Evolutionary conservation across 345 rosid species (phyloP).

Genomic region (Boechera stricta): DNA sequence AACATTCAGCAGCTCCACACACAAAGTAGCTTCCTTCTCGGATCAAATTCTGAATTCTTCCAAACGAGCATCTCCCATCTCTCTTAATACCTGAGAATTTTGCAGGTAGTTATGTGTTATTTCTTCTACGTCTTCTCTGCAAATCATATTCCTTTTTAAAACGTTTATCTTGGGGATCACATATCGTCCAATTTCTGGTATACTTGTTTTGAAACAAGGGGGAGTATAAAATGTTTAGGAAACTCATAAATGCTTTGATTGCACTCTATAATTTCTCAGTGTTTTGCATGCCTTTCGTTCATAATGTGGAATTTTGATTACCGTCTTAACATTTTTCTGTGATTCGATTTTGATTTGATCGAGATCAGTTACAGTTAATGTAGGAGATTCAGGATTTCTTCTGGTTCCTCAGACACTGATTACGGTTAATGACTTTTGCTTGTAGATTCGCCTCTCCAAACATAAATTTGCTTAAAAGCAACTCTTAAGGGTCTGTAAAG

Average conservation of each 20-base stretch:
- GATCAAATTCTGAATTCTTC: slow-evolving; percentile 31
- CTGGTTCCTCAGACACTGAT: not conserved
- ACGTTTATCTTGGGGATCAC: not conserved
- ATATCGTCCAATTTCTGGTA: not conserved
- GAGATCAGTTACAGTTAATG: not conserved
- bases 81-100: slow-evolving; percentile 25
- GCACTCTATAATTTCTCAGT: not conserved
- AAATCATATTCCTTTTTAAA: not conserved
- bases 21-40: slow-evolving; percentile 41
- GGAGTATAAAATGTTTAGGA: not conserved
- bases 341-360: not conserved
- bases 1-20: slow-evolving; percentile 36
- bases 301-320: slow-evolving; percentile 12
- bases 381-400: not conserved
- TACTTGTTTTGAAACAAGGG: not conserved
- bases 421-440: not conserved
- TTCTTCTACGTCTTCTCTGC: not conserved
- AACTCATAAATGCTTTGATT: not conserved
- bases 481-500: not conserved
- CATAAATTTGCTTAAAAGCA: not conserved
- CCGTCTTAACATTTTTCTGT: not conserved
- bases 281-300: not conserved
- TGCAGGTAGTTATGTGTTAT: not conserved
- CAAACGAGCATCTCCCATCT: not conserved
- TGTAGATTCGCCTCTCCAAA: not conserved